A percentile compares a stretch with the other conserved stretches of the same genome.
phyloP scores from a whole-genome alignment of 441 rosid species.

The Erysimum cheiri region DNA sequence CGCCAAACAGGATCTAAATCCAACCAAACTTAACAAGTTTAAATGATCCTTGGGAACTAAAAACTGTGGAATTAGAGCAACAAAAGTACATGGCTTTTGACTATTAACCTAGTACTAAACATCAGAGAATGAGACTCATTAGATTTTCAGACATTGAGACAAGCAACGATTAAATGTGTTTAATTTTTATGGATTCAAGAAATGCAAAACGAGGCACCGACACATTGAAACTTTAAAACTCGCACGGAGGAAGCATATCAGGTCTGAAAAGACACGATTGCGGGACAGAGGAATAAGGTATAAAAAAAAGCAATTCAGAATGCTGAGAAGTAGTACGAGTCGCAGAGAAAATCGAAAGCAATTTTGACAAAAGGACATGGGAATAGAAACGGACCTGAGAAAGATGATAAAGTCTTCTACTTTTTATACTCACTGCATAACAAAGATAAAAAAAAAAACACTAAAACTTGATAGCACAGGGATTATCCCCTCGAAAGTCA shows the following conservation, averaged over 20 bases:
- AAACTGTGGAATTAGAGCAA: slow-evolving; percentile 7
- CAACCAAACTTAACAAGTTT: slow-evolving; percentile 10
- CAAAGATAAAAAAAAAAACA: not conserved
- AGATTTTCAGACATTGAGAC: slow-evolving; percentile 20
- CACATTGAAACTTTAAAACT: slow-evolving; percentile 23
- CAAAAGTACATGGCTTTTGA: slow-evolving; percentile 1
- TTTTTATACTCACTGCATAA: slow-evolving; percentile 7
- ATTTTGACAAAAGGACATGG: not conserved
- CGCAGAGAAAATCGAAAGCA: not conserved
- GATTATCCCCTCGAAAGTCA: slow-evolving; percentile 22
- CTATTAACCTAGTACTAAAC: not conserved
- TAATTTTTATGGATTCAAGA: not conserved
- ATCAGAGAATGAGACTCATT: not conserved
- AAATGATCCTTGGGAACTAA: not conserved
- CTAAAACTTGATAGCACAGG: slow-evolving; percentile 2
- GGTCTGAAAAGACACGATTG: not conserved
- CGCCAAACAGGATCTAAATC: slow-evolving; percentile 8
- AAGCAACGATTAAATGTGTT: slow-evolving; percentile 1
- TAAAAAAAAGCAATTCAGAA: not conserved
- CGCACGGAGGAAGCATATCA: slow-evolving; percentile 11
- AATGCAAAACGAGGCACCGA: slow-evolving; percentile 8
- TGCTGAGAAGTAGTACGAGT: not conserved
- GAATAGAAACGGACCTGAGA: slow-evolving; percentile 33
- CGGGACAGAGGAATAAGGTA: not conserved
- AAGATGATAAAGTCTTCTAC: slow-evolving; percentile 27